Base-by-base conservation (phyloP, 148 eudicot genomes). In the Amaranthus hypochondriacus region DNA sequence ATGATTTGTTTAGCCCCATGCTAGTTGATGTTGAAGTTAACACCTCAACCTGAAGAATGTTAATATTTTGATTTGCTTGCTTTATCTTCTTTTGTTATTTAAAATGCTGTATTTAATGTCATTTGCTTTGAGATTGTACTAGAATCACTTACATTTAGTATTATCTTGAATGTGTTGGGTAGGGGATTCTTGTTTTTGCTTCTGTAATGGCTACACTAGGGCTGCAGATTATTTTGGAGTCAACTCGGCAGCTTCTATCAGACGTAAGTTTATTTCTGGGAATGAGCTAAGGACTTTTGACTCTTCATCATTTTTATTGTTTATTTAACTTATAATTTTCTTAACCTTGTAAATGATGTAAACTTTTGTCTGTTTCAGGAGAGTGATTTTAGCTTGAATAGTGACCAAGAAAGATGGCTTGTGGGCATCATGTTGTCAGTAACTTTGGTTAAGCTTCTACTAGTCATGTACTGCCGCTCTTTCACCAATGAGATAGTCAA, bases 131-230 rank as follows among this genome's bases (percentile, higher is more conserved):
- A 42, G 13, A 39, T 46, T 56, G 48, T 28, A 18, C 6, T 39
- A 56, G 43, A 62, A 44, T 56, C 51, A 4, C 21, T 59, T 49
- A 13, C 15, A 3, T 61, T 51, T n/a, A 9, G 2, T 18, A 3
- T 6, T 44, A 13, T 53, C 12, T 50, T 6, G 48, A 4, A 55
- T 56, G 10, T 55, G 60, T 65, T 69, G 58, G 76, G 80, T 80
- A 87, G 87, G 98, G 98, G 55, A 95, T 95, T 42, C 90, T 95
- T 69, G 95, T 95, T 58, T 92, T 95, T 87, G 98, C 98, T 73
- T 92, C 98, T 65, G 92, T 95, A 60, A 92, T 92, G 97, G 98
- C 98, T 66, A 95, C 98, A 46, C 79, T 95, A 15, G 98, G 98
- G 52, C 79, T 90, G 83, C 90, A 84, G 81, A 86, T 92, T 62